phyloP scores from a whole-genome alignment of 1,284 basidiomycete species.

The Ganoderma multipileum region DNA sequence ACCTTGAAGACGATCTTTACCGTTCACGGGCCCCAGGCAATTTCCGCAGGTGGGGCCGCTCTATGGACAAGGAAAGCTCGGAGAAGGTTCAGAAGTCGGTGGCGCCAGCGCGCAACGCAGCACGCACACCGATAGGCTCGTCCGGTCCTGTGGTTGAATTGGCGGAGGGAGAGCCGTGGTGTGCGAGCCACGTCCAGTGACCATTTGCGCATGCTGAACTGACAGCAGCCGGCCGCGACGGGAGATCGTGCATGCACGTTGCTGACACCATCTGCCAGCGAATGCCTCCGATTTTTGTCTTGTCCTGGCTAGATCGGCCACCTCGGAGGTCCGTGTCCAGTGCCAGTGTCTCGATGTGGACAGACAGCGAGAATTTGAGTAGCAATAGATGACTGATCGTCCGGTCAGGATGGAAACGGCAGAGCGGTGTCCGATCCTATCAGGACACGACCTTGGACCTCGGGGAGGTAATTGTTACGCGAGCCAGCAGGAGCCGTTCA shows the following conservation, averaged over 20 bases:
- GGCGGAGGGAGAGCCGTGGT: slow-evolving; percentile 1
- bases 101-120: neutral
- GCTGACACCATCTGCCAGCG: neutral
- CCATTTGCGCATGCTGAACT: neutral
- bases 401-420: neutral
- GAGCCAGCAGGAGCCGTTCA: neutral
- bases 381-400: neutral
- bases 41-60: neutral
- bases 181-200: neutral
- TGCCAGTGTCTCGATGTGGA: neutral
- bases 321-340: neutral
- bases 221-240: neutral
- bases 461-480: neutral
- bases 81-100: neutral
- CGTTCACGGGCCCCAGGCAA: neutral
- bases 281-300: neutral
- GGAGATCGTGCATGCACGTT: neutral
- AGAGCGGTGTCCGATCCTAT: neutral
- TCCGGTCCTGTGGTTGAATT: neutral
- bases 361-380: neutral
- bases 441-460: neutral
- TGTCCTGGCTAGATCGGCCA: neutral
- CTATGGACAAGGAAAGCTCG: neutral
- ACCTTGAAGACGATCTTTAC: neutral
- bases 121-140: neutral